These are phyloP conservation scores for Trichoderma sp. DNA, from an alignment of 2,329 filamentous ascomycete species.

Conservation along the genomic window DNA sequence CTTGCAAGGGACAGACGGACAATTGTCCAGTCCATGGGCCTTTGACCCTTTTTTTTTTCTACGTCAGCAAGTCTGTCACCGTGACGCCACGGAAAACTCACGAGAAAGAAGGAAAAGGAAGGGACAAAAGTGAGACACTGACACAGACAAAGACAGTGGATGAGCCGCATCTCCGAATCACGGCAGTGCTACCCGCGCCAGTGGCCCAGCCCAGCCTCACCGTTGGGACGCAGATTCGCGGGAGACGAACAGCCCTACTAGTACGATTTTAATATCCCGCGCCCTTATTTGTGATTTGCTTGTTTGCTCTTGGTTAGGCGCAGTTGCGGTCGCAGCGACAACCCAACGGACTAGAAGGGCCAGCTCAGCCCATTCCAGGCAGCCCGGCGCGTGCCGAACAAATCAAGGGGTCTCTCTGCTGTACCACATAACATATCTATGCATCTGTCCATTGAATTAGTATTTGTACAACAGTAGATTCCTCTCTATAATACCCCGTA, in stretches of 20 bases:
- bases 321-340: neutral
- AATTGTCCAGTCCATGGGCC: neutral
- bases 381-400: constrained; percentile 15
- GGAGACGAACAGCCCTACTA: constrained; percentile 5
- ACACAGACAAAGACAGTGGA: neutral
- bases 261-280: neutral
- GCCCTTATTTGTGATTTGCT: neutral
- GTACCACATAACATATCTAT: neutral
- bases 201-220: neutral
- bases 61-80: constrained; percentile 1
- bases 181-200: constrained; percentile 1
- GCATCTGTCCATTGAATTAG: neutral
- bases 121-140: neutral
- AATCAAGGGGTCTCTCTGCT: neutral
- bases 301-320: constrained; percentile 7
- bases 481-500: too few species aligned
- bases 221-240: constrained; percentile 6
- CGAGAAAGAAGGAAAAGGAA: neutral
- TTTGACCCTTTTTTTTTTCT: neutral
- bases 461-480: neutral
- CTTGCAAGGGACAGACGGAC: neutral
- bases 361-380: neutral
- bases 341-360: neutral
- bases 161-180: neutral
- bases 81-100: neutral